Evolutionary conservation across 2,329 filamentous ascomycete genomes (phyloP), one percentile per base, ranked within the genome.

Genomic region (Phaeosphaeriaceae sp.): DNA sequence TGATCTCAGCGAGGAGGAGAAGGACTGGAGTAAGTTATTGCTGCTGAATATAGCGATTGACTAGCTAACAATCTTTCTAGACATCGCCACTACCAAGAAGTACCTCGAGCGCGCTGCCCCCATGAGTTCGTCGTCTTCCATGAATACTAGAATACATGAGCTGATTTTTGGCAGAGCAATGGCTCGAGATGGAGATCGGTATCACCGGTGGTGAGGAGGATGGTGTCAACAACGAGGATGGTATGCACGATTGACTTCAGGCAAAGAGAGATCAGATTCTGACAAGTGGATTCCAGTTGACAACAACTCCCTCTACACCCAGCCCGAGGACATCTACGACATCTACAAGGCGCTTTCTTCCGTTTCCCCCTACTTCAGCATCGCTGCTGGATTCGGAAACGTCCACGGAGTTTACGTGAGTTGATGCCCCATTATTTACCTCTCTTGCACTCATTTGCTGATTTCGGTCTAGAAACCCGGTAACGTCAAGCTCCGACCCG

Each of bases 301-400:
- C 87, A 97, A 97, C 88, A 91, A 91, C 86, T 91, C 91, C 61
- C 89, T 98, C 68, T 97, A 98, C 89, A 98, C 94, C 48, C 95
- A 99, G 56, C 66, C 67, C 44, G 67, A 69, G 51, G 67, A 68
- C 60, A 75, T 76, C 54, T 70, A 72, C 57, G 70, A 74, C 57
- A 75, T 75, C 62, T 72, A 67, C 61, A 58, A 89, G 93, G 81
- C 88, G 56, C 89, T 99, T 69, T 85, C 87, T 66, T 84, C 91
- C 70, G 93, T 98, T 84, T 94, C 90, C 69, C 76, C 92, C 69
- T 96, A 96, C 88, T 99, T 98, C 88, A 96, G 92, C 48, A 69
- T 70, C 22, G 66, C 66, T 40, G 95, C 95, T 76, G 95, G 93
- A 70, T 99, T 99, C 84, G 95, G 95, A 71, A 99, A 99, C 81